phyloP scores from a whole-genome alignment of 1,284 basidiomycete genomes.

The Cryptococcus sp. region DNA sequence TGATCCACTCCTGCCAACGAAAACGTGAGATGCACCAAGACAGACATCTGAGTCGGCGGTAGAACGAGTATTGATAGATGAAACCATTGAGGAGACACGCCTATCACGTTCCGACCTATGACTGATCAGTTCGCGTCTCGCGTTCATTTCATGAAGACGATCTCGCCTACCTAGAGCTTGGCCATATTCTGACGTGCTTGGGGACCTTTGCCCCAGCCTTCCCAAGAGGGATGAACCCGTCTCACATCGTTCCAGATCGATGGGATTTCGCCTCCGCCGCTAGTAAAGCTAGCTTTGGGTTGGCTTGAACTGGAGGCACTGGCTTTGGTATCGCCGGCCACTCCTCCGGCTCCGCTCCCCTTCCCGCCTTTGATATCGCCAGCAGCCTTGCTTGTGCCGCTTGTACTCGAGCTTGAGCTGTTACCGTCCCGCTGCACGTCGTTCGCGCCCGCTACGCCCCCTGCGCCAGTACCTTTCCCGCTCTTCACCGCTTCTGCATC shows the following conservation, averaged over 20 bases:
- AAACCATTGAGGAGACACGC: too few relatives aligned
- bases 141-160: too few relatives aligned
- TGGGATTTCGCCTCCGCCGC: too few relatives aligned
- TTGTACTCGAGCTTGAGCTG: too few relatives aligned
- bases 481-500: not conserved
- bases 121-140: too few relatives aligned
- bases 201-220: constrained; percentile 23
- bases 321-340: not conserved
- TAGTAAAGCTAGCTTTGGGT: constrained; percentile 3
- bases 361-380: not conserved
- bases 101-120: too few relatives aligned
- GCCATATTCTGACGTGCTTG: constrained; percentile 7
- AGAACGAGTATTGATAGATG: too few relatives aligned
- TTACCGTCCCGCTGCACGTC: too few relatives aligned
- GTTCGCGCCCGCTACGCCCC: too few relatives aligned
- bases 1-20: too few relatives aligned
- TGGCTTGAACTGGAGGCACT: not conserved
- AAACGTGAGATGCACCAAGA: too few relatives aligned
- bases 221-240: constrained; percentile 33
- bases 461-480: not conserved
- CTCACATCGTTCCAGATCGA: constrained; percentile 24
- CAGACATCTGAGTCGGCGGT: too few relatives aligned
- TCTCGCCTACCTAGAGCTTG: constrained; percentile 4
- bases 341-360: not conserved
- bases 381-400: not conserved